phyloP scores from a whole-genome alignment of 495 filamentous ascomycete genomes.

The Penicillium macrosclerotiorum region DNA sequence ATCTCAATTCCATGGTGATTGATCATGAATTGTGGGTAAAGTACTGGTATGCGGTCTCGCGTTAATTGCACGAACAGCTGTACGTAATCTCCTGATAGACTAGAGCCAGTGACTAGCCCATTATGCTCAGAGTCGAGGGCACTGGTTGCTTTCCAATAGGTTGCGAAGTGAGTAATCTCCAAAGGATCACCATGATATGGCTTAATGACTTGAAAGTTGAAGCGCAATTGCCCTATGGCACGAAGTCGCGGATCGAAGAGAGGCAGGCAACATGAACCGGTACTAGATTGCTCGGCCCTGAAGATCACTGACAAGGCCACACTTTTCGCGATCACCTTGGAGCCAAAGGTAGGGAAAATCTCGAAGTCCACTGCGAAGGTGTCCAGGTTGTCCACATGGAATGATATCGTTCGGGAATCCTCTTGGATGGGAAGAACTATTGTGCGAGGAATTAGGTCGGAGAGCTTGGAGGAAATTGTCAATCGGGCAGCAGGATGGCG shows the following conservation, averaged over 20 bases:
- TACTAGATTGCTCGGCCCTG: constrained; percentile 66
- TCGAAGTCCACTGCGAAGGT: constrained; percentile 96
- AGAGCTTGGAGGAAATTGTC: constrained; percentile 93
- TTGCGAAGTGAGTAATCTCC: constrained; percentile 96
- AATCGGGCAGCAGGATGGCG: constrained; percentile 94
- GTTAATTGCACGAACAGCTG: constrained; percentile 89
- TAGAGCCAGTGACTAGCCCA: constrained; percentile 90
- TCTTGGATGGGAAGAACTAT: constrained; percentile 94
- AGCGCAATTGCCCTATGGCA: constrained; percentile 91
- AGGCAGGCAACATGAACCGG: constrained; percentile 78
- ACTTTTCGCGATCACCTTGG: constrained; percentile 93
- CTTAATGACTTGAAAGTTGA: constrained; percentile 93
- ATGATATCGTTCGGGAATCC: constrained; percentile 86
- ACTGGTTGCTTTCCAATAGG: constrained; percentile 98
- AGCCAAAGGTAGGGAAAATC: constrained; percentile 95
- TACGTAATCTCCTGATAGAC: constrained; percentile 88
- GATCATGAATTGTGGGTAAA: constrained; percentile 81
- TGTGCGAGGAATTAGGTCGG: constrained; percentile 93
- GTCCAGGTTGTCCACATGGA: constrained; percentile 90
- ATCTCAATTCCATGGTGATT: constrained; percentile 75
- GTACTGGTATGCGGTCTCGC: constrained; percentile 77
- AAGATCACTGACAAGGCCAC: constrained; percentile 88
- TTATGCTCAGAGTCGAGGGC: constrained; percentile 79
- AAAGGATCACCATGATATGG: constrained; percentile 91
- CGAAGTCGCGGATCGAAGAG: constrained; percentile 90